These are phyloP conservation scores for Gamarada debralockiae DNA, from an alignment of 495 filamentous ascomycete genomes.

Conservation along the genomic window DNA sequence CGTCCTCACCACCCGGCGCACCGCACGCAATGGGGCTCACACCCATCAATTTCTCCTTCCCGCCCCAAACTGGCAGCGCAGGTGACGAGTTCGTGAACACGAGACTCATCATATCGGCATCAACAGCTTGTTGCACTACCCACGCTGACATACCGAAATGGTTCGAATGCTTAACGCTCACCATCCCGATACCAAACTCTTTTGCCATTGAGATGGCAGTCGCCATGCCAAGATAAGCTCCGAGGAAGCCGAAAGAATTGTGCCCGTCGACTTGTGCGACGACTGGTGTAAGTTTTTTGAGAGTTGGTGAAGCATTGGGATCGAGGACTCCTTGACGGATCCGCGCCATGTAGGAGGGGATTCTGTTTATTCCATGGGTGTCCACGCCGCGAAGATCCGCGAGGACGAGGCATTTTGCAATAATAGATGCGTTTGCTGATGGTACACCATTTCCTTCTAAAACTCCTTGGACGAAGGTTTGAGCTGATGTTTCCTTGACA, in stretches of 20 bases:
- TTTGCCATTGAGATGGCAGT: conserved; percentile 60
- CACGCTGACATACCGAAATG: conserved; percentile 81
- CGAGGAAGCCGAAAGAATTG: conserved; percentile 73
- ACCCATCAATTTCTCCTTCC: conserved; percentile 62
- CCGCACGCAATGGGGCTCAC: conserved; percentile 77
- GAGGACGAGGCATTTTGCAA: conserved; percentile 60
- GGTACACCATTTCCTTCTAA: conserved; percentile 57
- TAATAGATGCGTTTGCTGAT: conserved; percentile 46
- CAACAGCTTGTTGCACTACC: conserved; percentile 70
- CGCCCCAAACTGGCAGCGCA: conserved; percentile 71
- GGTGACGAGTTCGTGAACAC: conserved; percentile 79
- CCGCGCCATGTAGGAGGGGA: conserved; percentile 71
- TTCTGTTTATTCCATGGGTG: conserved; percentile 72
- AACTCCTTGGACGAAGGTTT: conserved; percentile 40
- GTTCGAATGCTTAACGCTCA: conserved; percentile 67
- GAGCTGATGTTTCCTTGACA: not conserved
- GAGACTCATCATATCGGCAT: conserved; percentile 67
- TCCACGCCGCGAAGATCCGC: conserved; percentile 78
- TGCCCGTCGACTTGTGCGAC: conserved; percentile 61
- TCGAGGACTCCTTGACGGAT: conserved; percentile 63
- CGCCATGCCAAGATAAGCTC: conserved; percentile 59
- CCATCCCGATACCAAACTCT: conserved; percentile 68
- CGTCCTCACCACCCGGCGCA: conserved; percentile 54
- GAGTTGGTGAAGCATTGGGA: conserved; percentile 48
- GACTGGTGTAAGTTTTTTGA: conserved; percentile 59